Conservation (phyloP, 2,329 filamentous ascomycete genomes). For the Xylariomycetidae sp. region DNA sequence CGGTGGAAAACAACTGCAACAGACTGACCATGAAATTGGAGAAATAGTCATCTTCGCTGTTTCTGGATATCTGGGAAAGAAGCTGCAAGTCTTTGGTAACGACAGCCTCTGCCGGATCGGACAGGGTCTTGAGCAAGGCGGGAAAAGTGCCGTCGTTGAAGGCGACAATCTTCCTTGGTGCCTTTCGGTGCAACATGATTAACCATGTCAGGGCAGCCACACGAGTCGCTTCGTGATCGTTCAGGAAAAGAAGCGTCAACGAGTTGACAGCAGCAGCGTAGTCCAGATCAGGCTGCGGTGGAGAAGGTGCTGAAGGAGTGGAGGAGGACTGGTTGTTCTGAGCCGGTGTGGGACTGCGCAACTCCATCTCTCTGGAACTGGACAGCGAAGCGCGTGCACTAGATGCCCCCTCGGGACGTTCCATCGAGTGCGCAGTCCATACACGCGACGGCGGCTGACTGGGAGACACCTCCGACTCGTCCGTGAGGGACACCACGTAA, state of each 20-base stretch:
- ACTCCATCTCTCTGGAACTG: conserved; percentile 48
- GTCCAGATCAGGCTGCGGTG: conserved; percentile 69
- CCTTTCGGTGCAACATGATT: conserved; percentile 95
- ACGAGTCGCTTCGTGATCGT: conserved; percentile 92
- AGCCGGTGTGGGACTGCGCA: conserved; percentile 45
- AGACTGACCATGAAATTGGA: conserved; percentile 97
- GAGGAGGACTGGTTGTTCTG: conserved; percentile 42
- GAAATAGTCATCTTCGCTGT: conserved; percentile 97
- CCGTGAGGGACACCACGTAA: conserved; percentile 86
- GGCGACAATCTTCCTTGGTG: conserved; percentile 84
- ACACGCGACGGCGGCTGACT: conserved; percentile 34
- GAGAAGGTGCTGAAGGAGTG: conserved; percentile 35
- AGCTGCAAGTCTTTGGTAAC: conserved; percentile 92
- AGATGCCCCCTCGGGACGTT: conserved; percentile 39
- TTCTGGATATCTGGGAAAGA: conserved; percentile 90
- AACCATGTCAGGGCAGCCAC: conserved; percentile 93
- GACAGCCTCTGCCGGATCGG: conserved; percentile 89
- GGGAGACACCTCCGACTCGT: conserved; percentile 48
- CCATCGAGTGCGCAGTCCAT: conserved; percentile 31
- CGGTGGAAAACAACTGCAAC: conserved; percentile 90
- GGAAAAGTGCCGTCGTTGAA: conserved; percentile 98
- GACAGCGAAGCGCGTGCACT: conserved; percentile 47
- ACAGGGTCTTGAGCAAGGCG: conserved; percentile 89
- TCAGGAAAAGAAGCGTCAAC: conserved; percentile 86
- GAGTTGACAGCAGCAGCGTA: conserved; percentile 93